Base-by-base conservation (phyloP, 1,284 basidiomycete genomes). In the Ganoderma lucidum region DNA sequence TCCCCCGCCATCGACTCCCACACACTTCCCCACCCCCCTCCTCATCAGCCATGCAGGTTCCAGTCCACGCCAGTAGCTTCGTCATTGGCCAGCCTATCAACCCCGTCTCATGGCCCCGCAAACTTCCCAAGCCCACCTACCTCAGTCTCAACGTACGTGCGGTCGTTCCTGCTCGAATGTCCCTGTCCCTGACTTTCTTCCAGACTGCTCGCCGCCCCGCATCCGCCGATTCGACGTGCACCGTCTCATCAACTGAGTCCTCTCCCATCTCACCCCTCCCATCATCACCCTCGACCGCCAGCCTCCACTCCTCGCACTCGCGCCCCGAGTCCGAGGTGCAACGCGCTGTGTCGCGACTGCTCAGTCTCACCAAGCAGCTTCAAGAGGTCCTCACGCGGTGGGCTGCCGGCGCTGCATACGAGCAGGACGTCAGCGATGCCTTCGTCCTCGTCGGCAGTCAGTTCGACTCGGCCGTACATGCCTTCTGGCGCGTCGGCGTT, bases 401-500 rank as follows among this genome's bases (percentile, higher is more conserved):
- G 96, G 88, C 91, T 59, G 76, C 85, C 2, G 85, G 88, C 1
- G 83, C 88, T 45, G 89, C 92, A 4, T 84, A 88, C 4, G 95
- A 97, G 73, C 85, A 84, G 23, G 85, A 96, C 78, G 96, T 99
- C 74, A 96, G 94, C 83, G 93, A 97, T 80, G 89, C 96, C 67
- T 99, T 97, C 78, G 95, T 99, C 66, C 88, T 91, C 71, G 88
- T 99, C n/a, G 96, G 96, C 45, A 94, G 95, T 77, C 93, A 97
- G 75, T 97, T 98, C 84, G 96, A 97, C 81, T 85, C 88, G 2
- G 93, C 93, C 63, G 89, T 96, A 44, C 86, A 85, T 44, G 95
- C 96, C 0, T 98, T 99, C 79, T 86, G 88, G 30, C 84, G 87
- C 63, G 90, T 93, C 74, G 86, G 89, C 32, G 95, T 99, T 75